Evolutionary conservation across 805 yeast species (phyloP).

Genomic region (Lipomyces spencermartinsiae): DNA sequence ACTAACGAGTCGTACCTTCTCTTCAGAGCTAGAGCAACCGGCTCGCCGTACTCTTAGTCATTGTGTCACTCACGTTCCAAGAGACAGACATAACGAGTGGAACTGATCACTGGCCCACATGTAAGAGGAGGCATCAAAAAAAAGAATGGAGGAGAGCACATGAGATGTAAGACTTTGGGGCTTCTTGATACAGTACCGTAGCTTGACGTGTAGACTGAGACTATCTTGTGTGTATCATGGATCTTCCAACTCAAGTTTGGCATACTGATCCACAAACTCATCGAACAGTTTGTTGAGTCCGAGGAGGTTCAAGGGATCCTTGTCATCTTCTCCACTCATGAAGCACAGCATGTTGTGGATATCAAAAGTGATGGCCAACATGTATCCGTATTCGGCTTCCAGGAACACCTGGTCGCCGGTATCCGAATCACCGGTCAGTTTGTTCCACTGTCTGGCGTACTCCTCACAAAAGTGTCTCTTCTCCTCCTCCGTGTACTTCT

Average conservation of each 20-base stretch:
- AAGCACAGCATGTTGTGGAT: slow-evolving; percentile 2
- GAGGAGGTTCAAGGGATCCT: background rate
- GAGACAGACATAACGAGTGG: no score
- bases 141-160: no score
- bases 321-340: background rate
- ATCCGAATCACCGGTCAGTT: background rate
- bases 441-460: slow-evolving; percentile 6
- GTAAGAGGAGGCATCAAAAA: no score
- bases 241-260: background rate
- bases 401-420: background rate
- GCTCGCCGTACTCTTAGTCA: no score
- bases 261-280: slow-evolving; percentile 4
- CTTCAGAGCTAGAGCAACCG: no score
- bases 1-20: no score
- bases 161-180: no score
- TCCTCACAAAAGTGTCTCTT: slow-evolving; percentile 1
- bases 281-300: slow-evolving; percentile 4
- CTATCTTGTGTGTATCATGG: background rate
- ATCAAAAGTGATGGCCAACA: slow-evolving; percentile 4
- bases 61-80: no score
- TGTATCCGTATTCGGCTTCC: background rate
- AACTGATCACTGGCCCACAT: no score
- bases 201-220: background rate
- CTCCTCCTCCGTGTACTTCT: background rate
- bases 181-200: no score